Conservation (phyloP, 2,329 filamentous ascomycete species). For the Aspergillus sojae region DNA sequence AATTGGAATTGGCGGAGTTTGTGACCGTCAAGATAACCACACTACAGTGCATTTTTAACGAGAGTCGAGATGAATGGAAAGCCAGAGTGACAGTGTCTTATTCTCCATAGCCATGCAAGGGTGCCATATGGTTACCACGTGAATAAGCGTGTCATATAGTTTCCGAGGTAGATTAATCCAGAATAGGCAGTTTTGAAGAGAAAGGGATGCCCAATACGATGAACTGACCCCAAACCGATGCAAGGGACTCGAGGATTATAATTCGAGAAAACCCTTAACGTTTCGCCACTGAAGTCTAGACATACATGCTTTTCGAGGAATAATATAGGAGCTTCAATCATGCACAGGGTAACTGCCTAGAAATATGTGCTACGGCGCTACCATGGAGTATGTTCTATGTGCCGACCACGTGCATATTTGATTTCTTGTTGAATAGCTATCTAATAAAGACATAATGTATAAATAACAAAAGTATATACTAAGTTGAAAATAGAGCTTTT, state of each 20-base stretch:
- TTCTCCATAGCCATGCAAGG: slow-evolving; percentile 19
- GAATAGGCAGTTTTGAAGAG: neutral
- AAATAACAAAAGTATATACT: no score
- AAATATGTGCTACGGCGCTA: no score
- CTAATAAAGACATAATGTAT: no score
- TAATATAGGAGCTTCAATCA: no score
- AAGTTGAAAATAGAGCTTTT: no score
- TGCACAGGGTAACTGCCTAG: no score
- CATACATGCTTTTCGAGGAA: neutral
- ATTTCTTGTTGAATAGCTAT: no score
- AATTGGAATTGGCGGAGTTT: neutral
- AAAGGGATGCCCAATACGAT: neutral
- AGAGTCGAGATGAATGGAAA: neutral
- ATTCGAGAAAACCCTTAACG: neutral
- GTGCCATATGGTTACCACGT: slow-evolving; percentile 18
- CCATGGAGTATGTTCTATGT: no score
- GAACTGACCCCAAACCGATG: neutral
- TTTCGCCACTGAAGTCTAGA: neutral
- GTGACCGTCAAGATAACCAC: no score
- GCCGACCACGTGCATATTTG: no score
- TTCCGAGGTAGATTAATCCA: neutral
- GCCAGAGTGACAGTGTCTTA: neutral
- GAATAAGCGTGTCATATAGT: no score
- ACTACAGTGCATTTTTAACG: no score
- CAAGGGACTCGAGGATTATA: neutral